These are phyloP conservation scores for Alternaria solani DNA, from an alignment of 2,329 filamentous ascomycete species.

Conservation along the genomic window DNA sequence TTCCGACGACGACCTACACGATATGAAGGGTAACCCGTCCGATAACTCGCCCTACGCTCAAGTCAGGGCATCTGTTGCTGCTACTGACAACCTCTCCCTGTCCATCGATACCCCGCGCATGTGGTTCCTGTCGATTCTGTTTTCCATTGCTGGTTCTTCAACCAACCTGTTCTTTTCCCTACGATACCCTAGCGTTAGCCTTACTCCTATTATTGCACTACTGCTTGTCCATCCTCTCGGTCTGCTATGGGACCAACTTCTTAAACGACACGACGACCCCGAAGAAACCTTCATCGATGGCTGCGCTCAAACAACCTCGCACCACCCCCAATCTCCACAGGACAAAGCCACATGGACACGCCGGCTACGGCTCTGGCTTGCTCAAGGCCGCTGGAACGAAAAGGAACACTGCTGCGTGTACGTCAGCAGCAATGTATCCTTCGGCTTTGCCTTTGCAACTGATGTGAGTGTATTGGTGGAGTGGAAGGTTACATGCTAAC, in stretches of 20 bases:
- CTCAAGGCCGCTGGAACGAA: constrained; percentile 83
- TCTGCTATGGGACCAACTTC: constrained; percentile 75
- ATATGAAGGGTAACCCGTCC: constrained; percentile 58
- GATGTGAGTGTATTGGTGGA: constrained; percentile 61
- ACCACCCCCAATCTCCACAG: constrained; percentile 16
- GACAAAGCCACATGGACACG: constrained; percentile 33
- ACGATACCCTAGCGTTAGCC: constrained; percentile 88
- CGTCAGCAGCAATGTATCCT: constrained; percentile 88
- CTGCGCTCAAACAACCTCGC: constrained; percentile 46
- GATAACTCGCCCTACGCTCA: constrained; percentile 81
- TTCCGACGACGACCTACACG: constrained; percentile 49
- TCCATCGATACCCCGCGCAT: constrained; percentile 89
- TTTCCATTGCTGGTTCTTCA: constrained; percentile 81
- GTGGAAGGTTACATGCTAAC: constrained; percentile 17
- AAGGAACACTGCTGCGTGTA: constrained; percentile 91
- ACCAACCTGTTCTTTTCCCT: constrained; percentile 90
- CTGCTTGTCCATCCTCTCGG: constrained; percentile 86
- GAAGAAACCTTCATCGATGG: constrained; percentile 67
- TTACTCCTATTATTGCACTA: constrained; percentile 87
- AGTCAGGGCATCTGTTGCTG: constrained; percentile 80
- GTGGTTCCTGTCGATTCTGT: constrained; percentile 82
- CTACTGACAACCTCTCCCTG: constrained; percentile 76
- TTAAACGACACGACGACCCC: constrained; percentile 68
- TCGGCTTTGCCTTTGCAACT: constrained; percentile 88
- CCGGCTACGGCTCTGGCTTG: constrained; percentile 74